Conservation (phyloP, 129 eudicot species). For the Flaveria ramosissima region DNA sequence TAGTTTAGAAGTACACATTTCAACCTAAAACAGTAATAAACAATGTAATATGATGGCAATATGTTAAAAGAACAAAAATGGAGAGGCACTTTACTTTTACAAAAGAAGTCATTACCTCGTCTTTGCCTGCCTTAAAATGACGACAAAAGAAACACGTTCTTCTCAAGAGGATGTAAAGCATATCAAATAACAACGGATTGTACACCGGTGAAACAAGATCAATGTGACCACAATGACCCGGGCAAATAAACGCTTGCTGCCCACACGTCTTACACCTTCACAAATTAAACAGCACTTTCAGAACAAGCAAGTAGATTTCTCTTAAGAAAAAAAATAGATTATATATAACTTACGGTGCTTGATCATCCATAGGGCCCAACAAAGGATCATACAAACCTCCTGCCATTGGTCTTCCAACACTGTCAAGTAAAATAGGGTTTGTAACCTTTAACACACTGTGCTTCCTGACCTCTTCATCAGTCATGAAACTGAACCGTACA, state of each 20-base stretch:
- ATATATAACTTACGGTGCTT: slow-evolving; percentile 46
- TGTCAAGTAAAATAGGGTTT: slow-evolving; percentile 55
- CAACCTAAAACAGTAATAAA: slow-evolving; percentile 44
- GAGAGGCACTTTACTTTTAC: slow-evolving; percentile 5
- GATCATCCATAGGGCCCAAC: slow-evolving; percentile 66
- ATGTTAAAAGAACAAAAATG: not conserved
- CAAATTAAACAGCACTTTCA: not conserved
- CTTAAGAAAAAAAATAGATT: not conserved
- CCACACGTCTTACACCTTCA: slow-evolving; percentile 86
- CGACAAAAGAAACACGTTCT: slow-evolving; percentile 68
- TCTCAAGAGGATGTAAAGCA: slow-evolving; percentile 54
- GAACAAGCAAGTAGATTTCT: not conserved
- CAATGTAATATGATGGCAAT: not conserved
- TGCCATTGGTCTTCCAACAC: slow-evolving; percentile 55
- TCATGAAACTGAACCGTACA: slow-evolving; percentile 72
- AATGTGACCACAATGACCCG: slow-evolving; percentile 97
- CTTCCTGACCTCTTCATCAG: slow-evolving; percentile 70
- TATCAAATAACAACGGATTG: slow-evolving; percentile 73
- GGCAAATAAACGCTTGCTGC: slow-evolving; percentile 54
- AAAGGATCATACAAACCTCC: slow-evolving; percentile 89
- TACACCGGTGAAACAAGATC: slow-evolving; percentile 68
- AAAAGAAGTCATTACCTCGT: slow-evolving; percentile 48
- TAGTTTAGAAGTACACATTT: slow-evolving; percentile 55
- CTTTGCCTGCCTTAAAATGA: slow-evolving; percentile 49
- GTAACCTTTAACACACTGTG: slow-evolving; percentile 67